Evolutionary conservation across 225 moss, liverwort and hornwort genomes (phyloP), one percentile per base, ranked within the genome.

Genomic region (Pleurozium schreberi): DNA sequence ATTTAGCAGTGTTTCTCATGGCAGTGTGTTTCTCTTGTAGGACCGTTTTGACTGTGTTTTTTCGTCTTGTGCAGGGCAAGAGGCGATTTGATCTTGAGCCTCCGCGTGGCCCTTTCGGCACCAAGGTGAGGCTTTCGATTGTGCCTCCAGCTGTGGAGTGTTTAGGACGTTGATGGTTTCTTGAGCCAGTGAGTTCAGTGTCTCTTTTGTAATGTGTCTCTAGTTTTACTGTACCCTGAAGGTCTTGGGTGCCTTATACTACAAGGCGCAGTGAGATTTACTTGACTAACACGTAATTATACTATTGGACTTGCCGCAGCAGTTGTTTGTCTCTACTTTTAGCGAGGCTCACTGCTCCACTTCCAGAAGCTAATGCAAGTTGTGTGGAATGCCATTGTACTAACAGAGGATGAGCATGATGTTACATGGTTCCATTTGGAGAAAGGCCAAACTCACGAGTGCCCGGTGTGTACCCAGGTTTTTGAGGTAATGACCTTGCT

Each of bases 341-440:
- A 5, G 13, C 55, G 65, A 49, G 50, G 27, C 50, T 50, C 33
- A 31, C 10, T 55, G 43, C 57, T 6, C 30, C 27, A 84, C n/a
- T 42, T 63, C 61, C 73, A 45, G 61, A 57, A 85, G 40, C 86
- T 91, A 85, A 91, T 79, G n/a, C 73, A 71, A 43, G 47, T 78
- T 89, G n/a, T 89, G 42, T 88, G 65, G 76, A 38, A 49, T 88
- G 73, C 11, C 66, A 8, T 86, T 82, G 83, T 33, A 22, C 31
- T 27, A 65, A 57, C 95, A 98, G 97, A 99, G 87, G 98, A 99
- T 86, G 97, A 99, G 91, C 98, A 99, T 90, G 98, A 99, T 89
- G 91, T 99, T 31, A 94, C 94, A 80, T 99, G 98, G 98, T 99
- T 99, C 90, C 93, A 96, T 90, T 94, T 99, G 85, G 95, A 95